Evolutionary conservation across 2,329 filamentous ascomycete genomes (phyloP), one percentile per base, ranked within the genome.

Genomic region (Amauroascus niger): DNA sequence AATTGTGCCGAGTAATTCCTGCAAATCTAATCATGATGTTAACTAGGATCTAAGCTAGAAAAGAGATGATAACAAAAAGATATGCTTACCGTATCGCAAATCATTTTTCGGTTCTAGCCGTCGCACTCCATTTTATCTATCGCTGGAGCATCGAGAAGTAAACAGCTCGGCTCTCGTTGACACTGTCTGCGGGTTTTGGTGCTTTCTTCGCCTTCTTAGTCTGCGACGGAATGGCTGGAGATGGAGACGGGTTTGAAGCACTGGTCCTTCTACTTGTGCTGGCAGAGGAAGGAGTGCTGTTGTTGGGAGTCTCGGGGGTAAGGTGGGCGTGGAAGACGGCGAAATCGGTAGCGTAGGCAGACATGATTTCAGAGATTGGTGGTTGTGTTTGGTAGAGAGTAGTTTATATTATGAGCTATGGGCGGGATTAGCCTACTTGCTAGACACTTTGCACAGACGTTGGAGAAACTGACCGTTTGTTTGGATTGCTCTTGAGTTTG

Each of bases 141-240:
- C 50, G 28, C 32, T 52, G 50, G 30, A 52, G 49, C 49, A 52
- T 52, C 9, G 50, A 52, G 20, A 52, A 52, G 9, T 52, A 52
- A 1, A 52, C 41, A 18, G 50, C 50, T 3, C 50, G 50, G 24
- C 50, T 52, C n/a, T 52, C 50, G 30, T 16, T 26, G 30, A 46
- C 9, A 8, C n/a, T n/a, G n/a, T 11, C 1, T 14, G 20, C n/a
- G 9, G 37, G 8, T n/a, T 37, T 52, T 39, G 30, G 20, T 24
- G 24, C 39, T 14, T 52, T 45, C 20, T 39, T 39, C 13, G 37
- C 8, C 50, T 52, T 52, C 14, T 46, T 46, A 8, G 40, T 2
- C 8, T 46, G 40, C 9, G 50, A 46, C 2, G 30, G n/a, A 3
- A 16, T 18, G 5, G 22, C 35, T 6, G 4, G 35, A 9, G 9